Evolutionary conservation across 306 rosid genomes (phyloP), one percentile per base, ranked within the genome.

Genomic region (Prunus davidiana): DNA sequence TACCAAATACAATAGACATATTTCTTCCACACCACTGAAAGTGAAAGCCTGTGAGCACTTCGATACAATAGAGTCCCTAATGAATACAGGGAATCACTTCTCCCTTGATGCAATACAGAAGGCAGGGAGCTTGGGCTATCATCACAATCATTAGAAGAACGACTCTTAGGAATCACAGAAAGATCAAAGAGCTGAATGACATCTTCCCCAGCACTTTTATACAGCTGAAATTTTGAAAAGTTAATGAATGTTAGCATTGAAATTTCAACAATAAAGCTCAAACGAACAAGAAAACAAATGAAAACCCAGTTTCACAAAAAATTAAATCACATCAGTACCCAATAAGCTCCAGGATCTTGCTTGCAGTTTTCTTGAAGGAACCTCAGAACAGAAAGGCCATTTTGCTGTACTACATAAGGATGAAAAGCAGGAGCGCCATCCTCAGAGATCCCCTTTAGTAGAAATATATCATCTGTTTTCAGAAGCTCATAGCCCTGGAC

Each of bases 311-410:
- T 63, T 70, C 25, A 19, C 47, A 74, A 47, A 51, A 79, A 76
- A 55, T 58, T 46, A 74, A 22, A 81, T 50, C 69, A 74, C 62
- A 45, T 61, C 80, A 69, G 71, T 89, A 94, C 98, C 98, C 98
- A 94, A 87, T 94, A 94, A 72, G 96, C 93, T 72, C 96, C 98
- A 66, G 97, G 98, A 78, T 94, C 98, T 90, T 94, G 96, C 82
- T 89, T 92, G 92, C 98, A 94, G 82, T 94, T 94, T 69, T 94
- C 98, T 82, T 77, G 96, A 82, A 94, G 96, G 84, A 94, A 94
- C 87, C 98, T 92, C 90, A 92, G 84, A 89, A 94, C 97, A 76
- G 98, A 90, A 58, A 89, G 91, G 82, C 98, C 98, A 82, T 94
- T 94, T 78, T 94, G 96, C 86, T 94, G 97, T 78, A 94, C 93